Base-by-base conservation (phyloP, 192 early-diverging fungal genomes). In the Backusella tuberculispora region DNA sequence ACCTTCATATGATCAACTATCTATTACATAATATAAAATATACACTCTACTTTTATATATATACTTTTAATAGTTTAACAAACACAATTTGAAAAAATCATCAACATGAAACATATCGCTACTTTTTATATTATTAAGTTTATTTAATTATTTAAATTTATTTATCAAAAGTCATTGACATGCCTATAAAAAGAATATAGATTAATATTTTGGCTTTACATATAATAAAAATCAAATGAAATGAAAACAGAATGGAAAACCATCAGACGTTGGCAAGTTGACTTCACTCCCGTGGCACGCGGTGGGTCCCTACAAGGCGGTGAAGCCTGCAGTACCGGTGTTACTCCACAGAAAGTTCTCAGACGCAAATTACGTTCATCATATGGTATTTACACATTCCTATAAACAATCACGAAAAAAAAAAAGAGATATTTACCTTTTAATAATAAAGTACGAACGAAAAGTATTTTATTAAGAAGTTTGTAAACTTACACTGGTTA, bases 341-440 rank as follows among this genome's bases (percentile, higher is more conserved):
- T 69, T 44, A 45, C n/a, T 42, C 68, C 68, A 43, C 12, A 34
- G 53, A 60, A 60, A 69, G 42, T 66, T 26, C 44, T 69, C 68
- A 69, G 68, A 69, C 68, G 68, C 68, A 69, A 69, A 69, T 69
- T 69, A 69, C 24, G 12, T 9, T 69, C 68, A 69, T 69, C 68
- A 69, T 26, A 24, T 60, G 13, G 21, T 34, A 34, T 34, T 34
- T 34, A 34, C 29, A 34, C 29, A 60, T 60, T 60, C 21, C 13
- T 12, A 26, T 60, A 26, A 34, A 34, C 29, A 34, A 34, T 2
- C 2, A 3, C 2, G 1, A 56, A 26, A 12, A 50, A 60, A 26
- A 60, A 3, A 3, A 6, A 53, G 9, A 53, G 8, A 26, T 60
- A 60, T 60, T 60, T 60, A 60, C 53, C 53, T 60, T 50, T 10